Percentiles rank a stretch among this genome's conserved stretches.
Evolutionary conservation across 441 rosid genomes (phyloP).

Genomic region (Erodium moschatum): DNA sequence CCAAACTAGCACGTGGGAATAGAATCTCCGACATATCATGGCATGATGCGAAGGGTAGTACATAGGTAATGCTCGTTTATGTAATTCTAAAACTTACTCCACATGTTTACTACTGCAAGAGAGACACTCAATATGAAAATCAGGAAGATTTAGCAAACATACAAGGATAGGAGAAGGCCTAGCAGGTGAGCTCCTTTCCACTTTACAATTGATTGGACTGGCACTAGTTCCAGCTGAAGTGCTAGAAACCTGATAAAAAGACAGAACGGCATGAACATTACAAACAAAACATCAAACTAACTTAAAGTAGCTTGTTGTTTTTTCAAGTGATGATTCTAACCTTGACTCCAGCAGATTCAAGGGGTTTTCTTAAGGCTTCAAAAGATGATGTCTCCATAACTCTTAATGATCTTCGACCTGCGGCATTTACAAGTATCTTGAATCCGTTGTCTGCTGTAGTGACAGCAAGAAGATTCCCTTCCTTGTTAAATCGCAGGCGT

Average conservation of each 20-base stretch:
- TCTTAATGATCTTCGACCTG: conserved; percentile 55
- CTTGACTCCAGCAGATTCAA: conserved; percentile 41
- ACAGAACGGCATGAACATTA: conserved; percentile 16
- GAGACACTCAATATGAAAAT: conserved; percentile 7
- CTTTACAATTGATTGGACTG: conserved; percentile 57
- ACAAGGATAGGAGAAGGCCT: conserved; percentile 64
- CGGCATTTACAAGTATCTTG: conserved; percentile 62
- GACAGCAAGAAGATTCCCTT: conserved; percentile 66
- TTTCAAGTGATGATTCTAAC: conserved; percentile 28
- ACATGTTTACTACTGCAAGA: conserved; percentile 12
- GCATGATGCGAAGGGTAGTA: conserved; percentile 4
- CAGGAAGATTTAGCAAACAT: conserved; percentile 22
- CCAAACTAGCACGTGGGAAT: background rate
- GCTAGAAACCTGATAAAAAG: conserved; percentile 46
- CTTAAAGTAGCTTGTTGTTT: background rate
- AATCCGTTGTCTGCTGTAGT: conserved; percentile 67
- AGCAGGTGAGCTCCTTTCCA: conserved; percentile 78
- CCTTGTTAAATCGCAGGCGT: conserved; percentile 65
- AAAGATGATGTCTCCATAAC: conserved; percentile 51
- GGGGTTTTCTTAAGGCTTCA: conserved; percentile 57
- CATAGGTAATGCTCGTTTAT: background rate
- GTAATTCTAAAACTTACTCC: background rate
- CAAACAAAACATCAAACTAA: conserved; percentile 7
- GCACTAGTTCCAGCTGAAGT: conserved; percentile 41
- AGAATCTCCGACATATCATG: background rate